Base-by-base conservation (phyloP, 176 grass and related monocot genomes). In the Eremochloa ophiuroides region DNA sequence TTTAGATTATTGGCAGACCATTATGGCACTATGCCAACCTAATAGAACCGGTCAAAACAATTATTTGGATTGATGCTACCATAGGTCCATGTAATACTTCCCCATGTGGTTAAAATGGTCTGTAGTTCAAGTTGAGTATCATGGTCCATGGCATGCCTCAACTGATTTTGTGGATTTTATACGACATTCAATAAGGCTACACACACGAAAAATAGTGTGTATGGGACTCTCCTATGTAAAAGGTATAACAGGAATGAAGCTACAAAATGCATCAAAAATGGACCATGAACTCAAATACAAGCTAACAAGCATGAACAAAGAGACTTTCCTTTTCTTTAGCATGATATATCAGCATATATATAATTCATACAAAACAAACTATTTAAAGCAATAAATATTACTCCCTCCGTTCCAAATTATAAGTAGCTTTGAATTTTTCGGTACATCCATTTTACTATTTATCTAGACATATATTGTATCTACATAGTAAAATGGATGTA, bases 121-220 rank as follows among this genome's bases (percentile, higher is more conserved):
- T 38, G 18, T 8, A 67, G 77, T 69, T 40, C 16, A 67, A 1
- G 27, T 16, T 68, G 50, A n/a, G 4, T 14, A 42, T 41, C 8
- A 72, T 48, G 26, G 42, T 16, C 23, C 15, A 72, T 47, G 26
- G 42, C 41, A 75, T 61, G 29, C 3, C 62, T 81, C 43, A 59
- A 14, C 34, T 86, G 35, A 37, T 88, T 20, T 62, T 50, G 73
- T 76, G 69, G 48, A 62, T 33, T 72, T 76, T 77, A 31, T 8
- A 71, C 33, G 62, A 44, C 68, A 67, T 40, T 74, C 48, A 20
- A 80, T 16, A 85, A 56, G 44, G 43, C 25, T 66, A 78, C 12
- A 35, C 13, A 53, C 6, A 81, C 7, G 3, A 71, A 73, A 55
- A 25, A 53, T 8, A 43, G 38, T 25, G 14, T 66, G 44, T 50